These are phyloP conservation scores for Metschnikowia matae DNA, from an alignment of 805 yeast species.

Conservation along the genomic window DNA sequence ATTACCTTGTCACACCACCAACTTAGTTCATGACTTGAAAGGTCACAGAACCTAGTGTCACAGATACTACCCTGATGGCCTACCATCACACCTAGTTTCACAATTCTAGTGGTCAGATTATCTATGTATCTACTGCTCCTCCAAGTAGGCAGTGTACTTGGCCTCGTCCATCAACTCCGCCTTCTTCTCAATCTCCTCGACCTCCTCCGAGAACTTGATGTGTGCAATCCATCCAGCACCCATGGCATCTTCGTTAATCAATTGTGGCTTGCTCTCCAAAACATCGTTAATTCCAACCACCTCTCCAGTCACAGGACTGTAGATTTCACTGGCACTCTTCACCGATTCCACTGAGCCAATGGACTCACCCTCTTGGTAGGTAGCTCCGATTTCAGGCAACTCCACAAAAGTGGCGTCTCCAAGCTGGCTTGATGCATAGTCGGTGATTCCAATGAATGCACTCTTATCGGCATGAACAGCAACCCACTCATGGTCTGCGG, in stretches of 20 bases:
- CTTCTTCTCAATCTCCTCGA: constrained; percentile 25
- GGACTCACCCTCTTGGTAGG: constrained; percentile 67
- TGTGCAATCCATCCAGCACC: constrained; percentile 93
- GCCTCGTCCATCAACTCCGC: constrained; percentile 51
- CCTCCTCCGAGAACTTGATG: constrained; percentile 50
- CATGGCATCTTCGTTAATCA: constrained; percentile 84
- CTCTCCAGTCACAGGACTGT: constrained; percentile 79
- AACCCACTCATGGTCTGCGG: constrained; percentile 93
- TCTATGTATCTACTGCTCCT: constrained; percentile 31
- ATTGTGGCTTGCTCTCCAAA: constrained; percentile 66
- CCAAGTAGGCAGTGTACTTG: constrained; percentile 54
- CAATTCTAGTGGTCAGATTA: too few species aligned
- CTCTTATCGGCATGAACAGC: constrained; percentile 79
- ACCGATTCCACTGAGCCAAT: constrained; percentile 94
- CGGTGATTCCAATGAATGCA: constrained; percentile 86
- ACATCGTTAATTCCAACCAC: constrained; percentile 65
- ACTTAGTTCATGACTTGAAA: not conserved
- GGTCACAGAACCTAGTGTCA: too few species aligned
- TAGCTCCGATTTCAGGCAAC: constrained; percentile 69
- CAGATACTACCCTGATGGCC: too few species aligned
- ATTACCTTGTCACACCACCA: not conserved
- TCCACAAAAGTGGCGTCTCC: constrained; percentile 97
- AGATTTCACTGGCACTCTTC: constrained; percentile 89
- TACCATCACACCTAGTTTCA: too few species aligned
- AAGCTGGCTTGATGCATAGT: constrained; percentile 91